Conservation (phyloP, 106 monocot species). For the Allium sativum region DNA sequence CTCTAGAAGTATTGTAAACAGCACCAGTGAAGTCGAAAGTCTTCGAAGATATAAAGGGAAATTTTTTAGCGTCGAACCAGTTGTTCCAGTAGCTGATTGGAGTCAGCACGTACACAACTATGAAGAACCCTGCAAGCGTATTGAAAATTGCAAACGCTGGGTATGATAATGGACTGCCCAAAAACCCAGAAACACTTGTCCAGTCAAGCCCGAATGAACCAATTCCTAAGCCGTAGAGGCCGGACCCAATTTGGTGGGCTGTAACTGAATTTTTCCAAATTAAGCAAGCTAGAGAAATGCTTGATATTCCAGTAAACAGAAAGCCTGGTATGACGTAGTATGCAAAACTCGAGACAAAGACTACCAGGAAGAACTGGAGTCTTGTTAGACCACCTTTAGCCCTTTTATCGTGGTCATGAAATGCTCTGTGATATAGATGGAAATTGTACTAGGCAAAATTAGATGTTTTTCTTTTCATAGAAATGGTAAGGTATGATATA, state of each 20-base stretch:
- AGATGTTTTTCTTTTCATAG: not conserved
- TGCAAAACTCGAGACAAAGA: constrained; percentile 32
- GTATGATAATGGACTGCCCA: constrained; percentile 25
- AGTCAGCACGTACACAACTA: constrained; percentile 19
- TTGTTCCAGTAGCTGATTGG: constrained; percentile 48
- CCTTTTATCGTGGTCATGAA: constrained; percentile 43
- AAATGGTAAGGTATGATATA: not conserved
- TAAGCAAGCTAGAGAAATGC: constrained; percentile 32
- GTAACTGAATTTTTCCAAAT: constrained; percentile 46
- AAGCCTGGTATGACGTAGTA: constrained; percentile 44
- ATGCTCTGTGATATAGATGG: constrained; percentile 10
- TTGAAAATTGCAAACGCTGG: constrained; percentile 37
- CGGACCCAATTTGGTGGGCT: constrained; percentile 51
- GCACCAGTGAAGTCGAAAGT: constrained; percentile 21
- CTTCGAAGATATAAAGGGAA: constrained; percentile 25
- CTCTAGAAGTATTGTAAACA: constrained; percentile 22
- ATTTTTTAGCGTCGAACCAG: constrained; percentile 29
- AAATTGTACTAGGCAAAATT: not conserved
- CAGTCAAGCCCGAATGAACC: constrained; percentile 56
- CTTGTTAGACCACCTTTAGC: constrained; percentile 27
- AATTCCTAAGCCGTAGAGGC: constrained; percentile 39
- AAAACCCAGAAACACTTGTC: constrained; percentile 21
- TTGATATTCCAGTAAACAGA: constrained; percentile 35
- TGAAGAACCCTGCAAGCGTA: constrained; percentile 25
- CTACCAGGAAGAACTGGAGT: constrained; percentile 41